Evolutionary conservation across 2,329 filamentous ascomycete genomes (phyloP), one percentile per base, ranked within the genome.

Genomic region (Scytalidium lignicola): DNA sequence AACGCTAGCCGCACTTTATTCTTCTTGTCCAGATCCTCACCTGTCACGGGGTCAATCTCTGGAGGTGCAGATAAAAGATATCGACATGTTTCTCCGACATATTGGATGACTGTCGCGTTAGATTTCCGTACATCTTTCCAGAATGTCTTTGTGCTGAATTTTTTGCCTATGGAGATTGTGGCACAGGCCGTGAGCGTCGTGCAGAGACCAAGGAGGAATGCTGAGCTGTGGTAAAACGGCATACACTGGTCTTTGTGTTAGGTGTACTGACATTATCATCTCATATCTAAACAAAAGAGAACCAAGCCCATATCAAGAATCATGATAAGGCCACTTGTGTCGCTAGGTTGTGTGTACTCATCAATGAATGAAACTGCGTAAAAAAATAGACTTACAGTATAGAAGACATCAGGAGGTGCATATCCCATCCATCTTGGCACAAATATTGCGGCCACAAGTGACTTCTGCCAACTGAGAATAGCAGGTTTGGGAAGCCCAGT

Each of bases 221-320:
- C 90, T 0, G 90, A 89, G 39, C 86, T 85, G 70, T 96, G 90
- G 63, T 96, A 95, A 6, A 96, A 74, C 0, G 90, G 90, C 88
- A 96, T 95, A 49, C 85, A 85, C 84, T 88, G 23, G 10, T 10
- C 10, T 26, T 26, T 10, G 10, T 26, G 23, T 26, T 26, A 26
- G 10, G n/a, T n/a, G n/a, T 26, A 10, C 23, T 26, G 23, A 26
- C n/a, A n/a, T n/a, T n/a, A n/a, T n/a, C n/a, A n/a, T n/a, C n/a
- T n/a, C n/a, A n/a, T n/a, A n/a, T n/a, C n/a, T n/a, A n/a, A n/a
- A n/a, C n/a, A n/a, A n/a, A n/a, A n/a, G n/a, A n/a, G n/a, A n/a
- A n/a, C n/a, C n/a, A n/a, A n/a, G n/a, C n/a, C n/a, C n/a, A n/a
- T n/a, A n/a, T n/a, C n/a, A n/a, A n/a, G n/a, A n/a, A n/a, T n/a